phyloP scores from a whole-genome alignment of 2,329 filamentous ascomycete genomes.

The Aphanoascus verrucosus region DNA sequence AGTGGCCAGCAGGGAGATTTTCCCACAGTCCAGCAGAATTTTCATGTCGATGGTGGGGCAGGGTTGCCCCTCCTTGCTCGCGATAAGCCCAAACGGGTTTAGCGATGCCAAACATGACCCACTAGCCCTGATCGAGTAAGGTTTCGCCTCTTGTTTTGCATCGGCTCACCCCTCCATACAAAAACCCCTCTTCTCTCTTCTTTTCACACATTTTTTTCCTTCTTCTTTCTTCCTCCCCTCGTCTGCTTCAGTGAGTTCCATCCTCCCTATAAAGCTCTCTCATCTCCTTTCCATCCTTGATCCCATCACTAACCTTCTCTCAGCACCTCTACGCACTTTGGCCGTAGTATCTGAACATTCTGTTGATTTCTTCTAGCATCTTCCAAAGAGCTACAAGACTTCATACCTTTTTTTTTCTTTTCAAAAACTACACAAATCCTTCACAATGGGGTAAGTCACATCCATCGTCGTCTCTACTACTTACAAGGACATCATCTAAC shows the following conservation, averaged over 20 bases:
- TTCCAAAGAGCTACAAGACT: slow-evolving; percentile 41
- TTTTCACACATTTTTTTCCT: slow-evolving; percentile 25
- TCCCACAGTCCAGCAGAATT: slow-evolving; percentile 11
- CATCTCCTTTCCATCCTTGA: slow-evolving; percentile 17
- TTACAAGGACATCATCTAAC: background rate
- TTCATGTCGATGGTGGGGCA: slow-evolving; percentile 25
- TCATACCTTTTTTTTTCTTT: slow-evolving; percentile 21
- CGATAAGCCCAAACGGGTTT: slow-evolving; percentile 20
- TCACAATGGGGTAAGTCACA: slow-evolving; percentile 51
- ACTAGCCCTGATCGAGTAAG: slow-evolving; percentile 21
- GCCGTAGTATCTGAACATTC: slow-evolving; percentile 44
- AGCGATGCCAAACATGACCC: slow-evolving; percentile 6
- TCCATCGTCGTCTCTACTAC: slow-evolving; percentile 12
- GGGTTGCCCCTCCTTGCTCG: slow-evolving; percentile 18
- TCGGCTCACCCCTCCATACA: slow-evolving; percentile 39
- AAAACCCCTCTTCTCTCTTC: slow-evolving; percentile 34
- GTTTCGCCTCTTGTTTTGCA: slow-evolving; percentile 18
- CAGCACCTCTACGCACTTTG: slow-evolving; percentile 42
- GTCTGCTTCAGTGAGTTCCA: slow-evolving; percentile 40
- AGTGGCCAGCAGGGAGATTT: background rate
- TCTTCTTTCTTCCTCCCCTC: slow-evolving; percentile 24
- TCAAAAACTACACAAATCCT: slow-evolving; percentile 28
- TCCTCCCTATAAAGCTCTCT: slow-evolving; percentile 18
- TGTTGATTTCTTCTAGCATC: slow-evolving; percentile 36
- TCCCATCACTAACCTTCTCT: slow-evolving; percentile 23